Percentiles rank a stretch among this genome's conserved stretches.
Conservation (phyloP, 306 rosid genomes). For the Vigna reflexopilosa region DNA sequence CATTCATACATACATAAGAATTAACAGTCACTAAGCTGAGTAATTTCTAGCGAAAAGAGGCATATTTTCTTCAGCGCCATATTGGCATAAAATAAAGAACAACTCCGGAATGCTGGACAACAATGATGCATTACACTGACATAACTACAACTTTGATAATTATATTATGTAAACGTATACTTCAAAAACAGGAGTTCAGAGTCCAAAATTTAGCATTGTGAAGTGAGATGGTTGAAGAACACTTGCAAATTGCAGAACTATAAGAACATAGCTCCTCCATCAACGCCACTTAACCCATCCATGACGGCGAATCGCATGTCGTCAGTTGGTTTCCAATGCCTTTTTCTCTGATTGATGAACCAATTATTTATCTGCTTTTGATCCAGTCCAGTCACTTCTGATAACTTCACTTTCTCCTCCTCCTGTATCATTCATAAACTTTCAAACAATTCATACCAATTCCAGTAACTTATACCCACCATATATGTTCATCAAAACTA, state of each 20-base stretch:
- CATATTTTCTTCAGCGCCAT: too few relatives aligned
- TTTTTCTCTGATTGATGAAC: slow-evolving; percentile 84
- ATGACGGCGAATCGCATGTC: slow-evolving; percentile 60
- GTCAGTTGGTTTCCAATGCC: slow-evolving; percentile 85
- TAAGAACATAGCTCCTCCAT: slow-evolving; percentile 26
- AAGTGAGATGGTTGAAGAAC: background rate
- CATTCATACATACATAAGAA: too few relatives aligned
- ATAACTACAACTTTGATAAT: background rate
- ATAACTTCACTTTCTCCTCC: slow-evolving; percentile 67
- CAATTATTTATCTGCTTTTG: slow-evolving; percentile 84
- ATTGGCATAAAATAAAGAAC: too few relatives aligned
- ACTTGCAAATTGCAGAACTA: background rate
- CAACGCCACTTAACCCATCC: slow-evolving; percentile 44
- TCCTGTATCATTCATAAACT: slow-evolving; percentile 50
- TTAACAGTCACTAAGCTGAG: too few relatives aligned
- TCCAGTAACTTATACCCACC: background rate
- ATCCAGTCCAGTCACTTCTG: slow-evolving; percentile 65
- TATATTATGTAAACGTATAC: background rate
- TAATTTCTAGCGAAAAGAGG: too few relatives aligned
- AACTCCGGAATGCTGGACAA: background rate
- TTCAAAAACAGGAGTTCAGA: background rate
- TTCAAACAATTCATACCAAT: background rate
- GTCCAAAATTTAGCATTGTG: slow-evolving; percentile 4
- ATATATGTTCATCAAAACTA: background rate
- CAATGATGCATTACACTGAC: background rate